Conservation (phyloP, 225 moss, liverwort and hornwort genomes). For the Pleurozium schreberi region DNA sequence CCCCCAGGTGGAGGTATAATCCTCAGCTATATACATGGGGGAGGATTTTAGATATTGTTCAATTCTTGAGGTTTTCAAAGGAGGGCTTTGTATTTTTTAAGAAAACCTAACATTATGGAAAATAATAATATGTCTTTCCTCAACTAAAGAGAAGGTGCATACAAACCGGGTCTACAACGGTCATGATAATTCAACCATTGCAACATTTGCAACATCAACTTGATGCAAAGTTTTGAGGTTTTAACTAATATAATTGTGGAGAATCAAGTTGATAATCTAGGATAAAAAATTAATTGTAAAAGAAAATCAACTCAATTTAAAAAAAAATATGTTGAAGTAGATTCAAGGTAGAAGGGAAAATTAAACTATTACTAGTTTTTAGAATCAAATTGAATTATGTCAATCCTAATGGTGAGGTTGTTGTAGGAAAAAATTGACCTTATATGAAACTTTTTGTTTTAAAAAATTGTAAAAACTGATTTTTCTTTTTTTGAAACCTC, state of each 20-base stretch:
- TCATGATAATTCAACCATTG: too few species aligned
- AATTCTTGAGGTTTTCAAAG: too few species aligned
- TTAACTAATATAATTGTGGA: not conserved
- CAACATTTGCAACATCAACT: not conserved
- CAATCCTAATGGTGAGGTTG: not conserved
- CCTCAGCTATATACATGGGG: too few species aligned
- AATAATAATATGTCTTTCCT: too few species aligned
- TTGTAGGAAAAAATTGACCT: not conserved
- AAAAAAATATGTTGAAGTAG: not conserved
- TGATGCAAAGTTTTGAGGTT: not conserved
- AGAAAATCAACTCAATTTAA: not conserved
- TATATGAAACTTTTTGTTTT: not conserved
- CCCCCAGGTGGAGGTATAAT: too few species aligned
- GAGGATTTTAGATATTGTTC: too few species aligned
- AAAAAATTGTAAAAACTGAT: not conserved
- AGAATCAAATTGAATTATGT: not conserved
- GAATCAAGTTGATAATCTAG: not conserved
- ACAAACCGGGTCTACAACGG: not conserved
- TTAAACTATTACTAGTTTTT: accelerated
- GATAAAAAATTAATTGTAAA: not conserved
- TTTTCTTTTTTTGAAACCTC: too few species aligned
- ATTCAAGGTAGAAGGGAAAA: too few species aligned
- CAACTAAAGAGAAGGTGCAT: not conserved
- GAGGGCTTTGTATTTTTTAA: not conserved
- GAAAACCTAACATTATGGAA: accelerated